Base-by-base conservation (phyloP, 1,284 basidiomycete species). In the Ganoderma boninense region DNA sequence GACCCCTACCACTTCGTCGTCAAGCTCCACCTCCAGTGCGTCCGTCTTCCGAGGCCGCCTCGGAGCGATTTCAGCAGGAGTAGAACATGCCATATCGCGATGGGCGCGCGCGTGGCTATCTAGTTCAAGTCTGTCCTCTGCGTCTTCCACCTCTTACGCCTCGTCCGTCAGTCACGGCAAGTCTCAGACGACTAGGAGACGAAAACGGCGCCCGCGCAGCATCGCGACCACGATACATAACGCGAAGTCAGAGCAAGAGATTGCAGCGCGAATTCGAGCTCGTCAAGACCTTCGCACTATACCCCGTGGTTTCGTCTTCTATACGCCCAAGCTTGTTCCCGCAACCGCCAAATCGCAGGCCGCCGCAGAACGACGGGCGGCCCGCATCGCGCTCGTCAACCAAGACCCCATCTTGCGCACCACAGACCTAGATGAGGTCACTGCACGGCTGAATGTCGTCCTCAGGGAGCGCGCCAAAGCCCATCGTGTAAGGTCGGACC, bases 221-320 rank as follows among this genome's bases (percentile, higher is more conserved):
- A 70, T 82, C 11, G 82, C 83, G n/a, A 87, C 86, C 65, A 62
- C 60, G 42, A 70, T 88, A 38, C 84, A 84, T 61, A 87, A 86
- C 42, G 77, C 84, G 49, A 83, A 84, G 68, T 89, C 90, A 5
- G 89, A 91, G 78, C 83, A 85, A 61, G 85, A 90, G 68, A 85
- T 92, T 52, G 84, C 85, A 2, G 88, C 86, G 59, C 85, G 88
- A 57, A 83, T 90, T 62, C 87, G 86, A 70, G 91, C 91, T 56
- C 85, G 90, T 26, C 87, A 89, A 74, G 85, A 88, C 73, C 86
- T 87, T 32, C 84, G 90, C 70, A 84, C 87, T 65, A 82, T 88
- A 62, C 86, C 89, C 56, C 85, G 93, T 69, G 87, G 90, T 70
- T 95, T 95, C 78, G 85, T 86, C 13, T 82, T 94, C 14, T 92